Base-by-base conservation (phyloP, 208 protist genomes). In the Sergeia podlipaevii region DNA sequence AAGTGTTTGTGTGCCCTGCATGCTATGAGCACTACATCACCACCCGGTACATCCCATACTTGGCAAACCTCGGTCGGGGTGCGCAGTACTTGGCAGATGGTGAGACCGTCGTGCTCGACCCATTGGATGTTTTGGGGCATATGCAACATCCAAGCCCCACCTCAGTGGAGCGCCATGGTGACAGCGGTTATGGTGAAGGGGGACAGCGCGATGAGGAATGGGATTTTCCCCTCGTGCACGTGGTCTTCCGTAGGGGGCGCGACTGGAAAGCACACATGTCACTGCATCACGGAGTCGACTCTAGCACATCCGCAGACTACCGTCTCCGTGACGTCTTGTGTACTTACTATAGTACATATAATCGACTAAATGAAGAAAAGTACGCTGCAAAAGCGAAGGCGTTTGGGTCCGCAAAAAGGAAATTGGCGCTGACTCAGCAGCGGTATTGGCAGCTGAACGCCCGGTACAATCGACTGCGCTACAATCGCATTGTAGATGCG, bases 401-500 rank as follows among this genome's bases (percentile, higher is more conserved):
- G 10, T 52, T 53, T 44, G 50, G 52, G 11, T 45, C 51, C 18
- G 47, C 63, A 0, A 66, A 62, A 20, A 59, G 55, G 21, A 63
- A 55, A 23, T 37, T 42, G 0, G 39, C 71, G 8, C 47, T 89
- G 15, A 88, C 84, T 2, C 67, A 82, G 13, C 63, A 83, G 42
- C 76, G 81, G 5, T 95, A 95, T 48, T 95, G 84, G 82, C 57
- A 80, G 33, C 43, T 89, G 0, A 80, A 88, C 53, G 85, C 81
- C 1, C 67, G 82, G 15, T 95, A 89, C 57, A 95, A 95, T 54
- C 64, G 75, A 3, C 56, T 92, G 11, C 84, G 88, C 3, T 95
- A 92, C 69, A 95, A 95, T 57, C 60, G 88, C 20, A 54, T 95
- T 17, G 84, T 95, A 5, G 80, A 85, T 11, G 64, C 67, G 4